Base-by-base conservation (phyloP, 164 flowering plant species). In the Nymphaea colorata region DNA sequence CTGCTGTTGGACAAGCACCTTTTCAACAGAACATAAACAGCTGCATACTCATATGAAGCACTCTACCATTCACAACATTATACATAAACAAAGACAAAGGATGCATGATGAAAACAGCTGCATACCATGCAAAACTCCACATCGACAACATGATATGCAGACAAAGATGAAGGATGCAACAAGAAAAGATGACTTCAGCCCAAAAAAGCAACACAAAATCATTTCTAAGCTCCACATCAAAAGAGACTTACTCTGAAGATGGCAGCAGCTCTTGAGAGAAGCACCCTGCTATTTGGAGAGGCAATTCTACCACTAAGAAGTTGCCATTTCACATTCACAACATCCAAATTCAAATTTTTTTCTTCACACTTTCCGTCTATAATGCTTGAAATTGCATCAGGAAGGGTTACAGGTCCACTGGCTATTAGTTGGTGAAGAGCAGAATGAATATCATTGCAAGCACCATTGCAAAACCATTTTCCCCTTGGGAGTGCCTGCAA, bases 401-500 rank as follows among this genome's bases (percentile, higher is more conserved):
- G 85, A 76, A 93, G 70, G 5, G 62, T 67, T 73, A 79, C 82
- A 10, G 83, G 69, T 59, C 93, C 90, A 66, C 41, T 66, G 16
- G 67, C 69, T 69, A 83, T 81, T 36, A 78, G 64, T 43, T 75
- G 74, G 68, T 81, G 84, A 11, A 93, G 75, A 61, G 81, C 74
- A 61, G 41, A 68, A 73, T 84, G 77, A 61, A 91, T 88, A 76
- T 73, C 79, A 65, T 70, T 67, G 84, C 98, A 93, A 72, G 82
- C 84, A 60, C 75, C 79, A 72, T 87, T 76, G 68, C 98, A 93
- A 73, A 93, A 93, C 98, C 98, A 93, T 69, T 87, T 84, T 43
- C 82, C 93, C 71, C 79, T 76, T 4, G 98, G 98, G 42, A 93
- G 82, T 79, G 85, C 94, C 97, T 93, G 81, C 45, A 43, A 18